Base-by-base conservation (phyloP, 257 asterid genomes). In the Solanum stenotomum region DNA sequence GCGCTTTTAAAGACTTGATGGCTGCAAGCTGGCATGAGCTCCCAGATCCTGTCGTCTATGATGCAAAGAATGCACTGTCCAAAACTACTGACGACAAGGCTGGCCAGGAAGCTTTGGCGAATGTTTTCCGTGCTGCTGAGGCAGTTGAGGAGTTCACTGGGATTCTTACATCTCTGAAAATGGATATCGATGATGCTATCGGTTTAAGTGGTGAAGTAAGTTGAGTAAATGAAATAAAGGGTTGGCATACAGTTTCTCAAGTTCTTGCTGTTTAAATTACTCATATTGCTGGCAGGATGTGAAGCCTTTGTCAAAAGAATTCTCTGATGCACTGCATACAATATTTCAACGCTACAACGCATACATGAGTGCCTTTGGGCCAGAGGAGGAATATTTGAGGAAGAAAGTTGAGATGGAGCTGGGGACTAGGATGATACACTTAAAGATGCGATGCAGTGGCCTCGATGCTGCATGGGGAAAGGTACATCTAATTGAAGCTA, bases 361-460 rank as follows among this genome's bases (percentile, higher is more conserved):
- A 33, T 97, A 95, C 90, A 78, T 97, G 93, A 94, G 93, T 40
- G 92, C 99, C 31, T 97, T 97, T 92, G 98, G 96, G 88, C 98
- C 96, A 33, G 94, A 95, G 52, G 99, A 97, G 93, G 92, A 37
- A 70, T 97, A 94, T 89, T 93, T 97, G 91, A 97, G 94, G 94
- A 96, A 97, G 96, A 97, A 97, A 89, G 98, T 97, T 85, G 99
- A 97, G 92, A 90, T 81, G 79, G 99, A 97, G 90, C 84, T 97
- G 91, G 99, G 99, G 79, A 88, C 98, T 82, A 92, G 91, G 89
- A 91, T 97, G 99, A 97, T 97, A 89, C 93, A 93, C 96, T 91
- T 97, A 93, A 97, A 97, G 93, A 96, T 96, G 99, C 94, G 99
- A 90, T 97, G 99, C 90, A 91, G 98, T 85, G 99, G 99, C 90